Base-by-base conservation (phyloP, 78 protist genomes). In the Dictyostelium intermedium region DNA sequence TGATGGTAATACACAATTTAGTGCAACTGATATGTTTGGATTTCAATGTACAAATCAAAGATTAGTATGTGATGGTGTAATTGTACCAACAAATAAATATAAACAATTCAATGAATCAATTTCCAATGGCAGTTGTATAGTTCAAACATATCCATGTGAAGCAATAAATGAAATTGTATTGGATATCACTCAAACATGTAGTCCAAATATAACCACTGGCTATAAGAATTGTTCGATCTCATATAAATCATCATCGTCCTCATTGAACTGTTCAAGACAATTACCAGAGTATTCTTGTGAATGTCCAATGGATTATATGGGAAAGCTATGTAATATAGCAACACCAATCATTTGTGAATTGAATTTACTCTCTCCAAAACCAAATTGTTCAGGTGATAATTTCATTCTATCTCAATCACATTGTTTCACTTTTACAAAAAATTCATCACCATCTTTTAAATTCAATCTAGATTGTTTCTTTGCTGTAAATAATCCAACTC, bases 371-470 rank as follows among this genome's bases (percentile, higher is more conserved):
- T 10, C 32, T 0, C 92, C 92, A 14, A 25, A 14, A 5, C 25
- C 92, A 43, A 72, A 53, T 23, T 85, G 92, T 37, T 5, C 82
- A 35, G 92, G 92, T 27, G 91, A 84, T 76, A 50, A 50, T 50
- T 72, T 37, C 50, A 30, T 85, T 11, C 18, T 85, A 8, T 50
- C 92, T 6, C 5, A 20, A 76, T 47, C 50, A 2, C 78, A 45
- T 70, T 85, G 92, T 76, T 85, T 74, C 41, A 66, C 78, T 1
- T 30, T 27, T 32, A 32, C n/a, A 2, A 27, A 27, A 32, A 5
- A 25, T 13, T 27, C 61, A 37, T 56, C 83, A 25, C 78, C 60
- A 13, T 20, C 27, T 18, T 85, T 85, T 85, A 56, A 69, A 18
- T 85, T 53, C 35, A 18, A 8, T 3, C 39, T 85, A 43, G 39